Percentiles rank a stretch among this genome's conserved stretches.
Evolutionary conservation across 2,329 filamentous ascomycete genomes (phyloP).

Genomic region (Colletotrichum trifolii): DNA sequence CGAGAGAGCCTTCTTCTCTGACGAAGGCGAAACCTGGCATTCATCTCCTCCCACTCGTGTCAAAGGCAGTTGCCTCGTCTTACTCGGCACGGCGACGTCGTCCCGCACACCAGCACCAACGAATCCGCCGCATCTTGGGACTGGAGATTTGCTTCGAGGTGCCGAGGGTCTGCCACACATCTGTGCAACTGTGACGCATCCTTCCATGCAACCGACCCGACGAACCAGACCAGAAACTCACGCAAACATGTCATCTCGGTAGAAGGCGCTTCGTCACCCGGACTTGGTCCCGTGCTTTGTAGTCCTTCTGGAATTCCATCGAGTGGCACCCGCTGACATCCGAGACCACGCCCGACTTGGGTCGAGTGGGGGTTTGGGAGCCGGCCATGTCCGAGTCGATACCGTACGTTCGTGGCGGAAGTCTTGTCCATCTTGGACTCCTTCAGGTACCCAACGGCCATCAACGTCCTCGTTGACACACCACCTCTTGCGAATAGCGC

Average conservation of each 20-base stretch:
- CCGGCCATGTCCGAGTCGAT: no score
- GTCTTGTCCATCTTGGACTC: no score
- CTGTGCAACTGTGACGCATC: neutral
- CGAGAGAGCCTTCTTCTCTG: neutral
- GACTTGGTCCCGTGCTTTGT: constrained; percentile 2
- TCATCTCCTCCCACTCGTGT: neutral
- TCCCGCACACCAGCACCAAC: neutral
- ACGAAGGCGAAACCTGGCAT: constrained; percentile 14
- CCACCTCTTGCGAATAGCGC: neutral
- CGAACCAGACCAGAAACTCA: neutral
- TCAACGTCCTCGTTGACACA: neutral
- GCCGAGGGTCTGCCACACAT: no score
- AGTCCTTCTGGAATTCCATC: constrained; percentile 6
- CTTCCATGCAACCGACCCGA: neutral
- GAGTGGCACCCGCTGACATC: neutral
- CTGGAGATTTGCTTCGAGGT: no score
- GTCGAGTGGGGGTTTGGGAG: no score
- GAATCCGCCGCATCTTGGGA: no score
- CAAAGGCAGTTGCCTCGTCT: constrained; percentile 1
- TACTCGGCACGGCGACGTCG: neutral
- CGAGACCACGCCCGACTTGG: no score
- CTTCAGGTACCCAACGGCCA: no score
- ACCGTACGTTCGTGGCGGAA: no score
- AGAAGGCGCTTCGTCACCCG: constrained; percentile 1
- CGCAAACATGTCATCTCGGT: neutral